phyloP scores from a whole-genome alignment of 176 grass and related monocot genomes.

The Phoenix roebelenii region DNA sequence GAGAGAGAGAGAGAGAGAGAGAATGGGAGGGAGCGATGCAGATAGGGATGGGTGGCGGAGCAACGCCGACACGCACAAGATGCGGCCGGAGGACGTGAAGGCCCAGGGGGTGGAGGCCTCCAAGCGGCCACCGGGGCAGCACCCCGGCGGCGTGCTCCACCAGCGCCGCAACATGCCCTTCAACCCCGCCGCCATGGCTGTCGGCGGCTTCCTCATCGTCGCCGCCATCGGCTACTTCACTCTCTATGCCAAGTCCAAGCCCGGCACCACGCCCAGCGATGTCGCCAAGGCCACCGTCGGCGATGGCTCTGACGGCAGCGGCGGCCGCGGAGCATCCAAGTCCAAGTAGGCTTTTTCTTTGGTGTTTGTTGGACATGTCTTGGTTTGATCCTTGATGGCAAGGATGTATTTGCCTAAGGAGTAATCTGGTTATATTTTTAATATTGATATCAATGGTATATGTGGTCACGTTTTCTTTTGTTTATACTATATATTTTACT shows the following conservation, averaged over 20 bases:
- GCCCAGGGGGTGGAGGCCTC: conserved; percentile 54
- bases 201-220: conserved; percentile 48
- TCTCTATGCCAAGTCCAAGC: conserved; percentile 53
- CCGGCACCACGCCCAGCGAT: conserved; percentile 50
- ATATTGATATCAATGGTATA: too few relatives aligned
- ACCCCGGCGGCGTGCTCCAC: conserved; percentile 63
- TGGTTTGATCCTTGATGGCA: too few relatives aligned
- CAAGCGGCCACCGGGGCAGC: conserved; percentile 35
- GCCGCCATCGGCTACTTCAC: conserved; percentile 47
- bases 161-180: conserved; percentile 61
- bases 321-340: background rate
- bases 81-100: conserved; percentile 46
- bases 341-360: too few relatives aligned
- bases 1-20: too few relatives aligned
- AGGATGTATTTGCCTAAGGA: too few relatives aligned
- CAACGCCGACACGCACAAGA: conserved; percentile 64
- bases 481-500: too few relatives aligned
- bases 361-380: too few relatives aligned
- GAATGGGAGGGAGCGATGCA: background rate
- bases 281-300: conserved; percentile 56
- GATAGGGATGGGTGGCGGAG: conserved; percentile 35
- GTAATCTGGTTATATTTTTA: too few relatives aligned
- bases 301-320: conserved; percentile 19
- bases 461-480: too few relatives aligned
- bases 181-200: conserved; percentile 35